Evolutionary conservation across 192 early-diverging fungal species (phyloP).

Genomic region (Cladochytrium replicatum): DNA sequence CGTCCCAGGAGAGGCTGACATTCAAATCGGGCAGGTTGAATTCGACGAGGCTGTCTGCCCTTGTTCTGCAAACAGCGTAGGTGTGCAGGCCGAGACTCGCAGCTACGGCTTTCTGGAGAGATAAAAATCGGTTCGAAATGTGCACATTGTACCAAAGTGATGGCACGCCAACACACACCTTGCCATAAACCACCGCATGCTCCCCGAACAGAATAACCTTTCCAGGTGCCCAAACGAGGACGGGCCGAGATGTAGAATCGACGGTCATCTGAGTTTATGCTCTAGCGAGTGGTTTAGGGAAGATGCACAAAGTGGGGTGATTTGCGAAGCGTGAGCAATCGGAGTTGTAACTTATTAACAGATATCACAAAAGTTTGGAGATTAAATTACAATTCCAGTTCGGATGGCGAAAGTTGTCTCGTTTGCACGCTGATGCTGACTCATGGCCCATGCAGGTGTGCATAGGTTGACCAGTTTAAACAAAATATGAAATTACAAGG

Average conservation of each 20-base stretch:
- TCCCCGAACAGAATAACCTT: constrained; percentile 98
- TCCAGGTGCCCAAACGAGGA: constrained; percentile 79
- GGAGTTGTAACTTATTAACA: no score
- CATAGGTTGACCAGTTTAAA: no score
- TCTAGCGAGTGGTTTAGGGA: constrained; percentile 8
- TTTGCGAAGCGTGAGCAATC: no score
- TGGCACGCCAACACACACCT: constrained; percentile 32
- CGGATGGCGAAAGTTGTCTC: no score
- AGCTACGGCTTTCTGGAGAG: constrained; percentile 63
- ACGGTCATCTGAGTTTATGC: background rate
- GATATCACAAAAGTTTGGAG: no score
- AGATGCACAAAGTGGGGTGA: no score
- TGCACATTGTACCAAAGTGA: constrained; percentile 4
- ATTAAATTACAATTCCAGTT: no score
- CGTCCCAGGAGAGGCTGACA: constrained; percentile 6
- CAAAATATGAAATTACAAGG: no score
- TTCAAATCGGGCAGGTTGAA: constrained; percentile 55
- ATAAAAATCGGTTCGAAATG: background rate
- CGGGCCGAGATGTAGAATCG: no score
- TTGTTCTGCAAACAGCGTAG: constrained; percentile 50
- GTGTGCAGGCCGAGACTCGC: constrained; percentile 69
- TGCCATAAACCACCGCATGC: constrained; percentile 91
- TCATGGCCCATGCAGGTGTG: no score
- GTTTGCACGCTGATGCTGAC: no score
- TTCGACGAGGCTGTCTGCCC: constrained; percentile 31